Evolutionary conservation across 140 eudicot genomes (phyloP).

Genomic region (Oenanthe javanica): DNA sequence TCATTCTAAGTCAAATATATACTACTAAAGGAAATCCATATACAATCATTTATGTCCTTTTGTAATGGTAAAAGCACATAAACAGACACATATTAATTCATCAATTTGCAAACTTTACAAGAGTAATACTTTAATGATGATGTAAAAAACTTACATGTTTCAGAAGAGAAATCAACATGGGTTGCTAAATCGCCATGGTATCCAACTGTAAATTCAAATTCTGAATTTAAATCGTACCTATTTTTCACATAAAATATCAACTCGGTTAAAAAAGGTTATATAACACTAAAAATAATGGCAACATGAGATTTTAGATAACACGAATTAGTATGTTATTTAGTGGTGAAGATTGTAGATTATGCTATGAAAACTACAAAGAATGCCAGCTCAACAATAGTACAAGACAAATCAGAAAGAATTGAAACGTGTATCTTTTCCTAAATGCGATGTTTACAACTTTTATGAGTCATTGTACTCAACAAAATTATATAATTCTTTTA

Average conservation of each 20-base stretch:
- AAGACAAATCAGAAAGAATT: not conserved
- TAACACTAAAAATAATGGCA: not conserved
- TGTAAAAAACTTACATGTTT: conserved; percentile 51
- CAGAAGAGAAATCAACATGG: conserved; percentile 62
- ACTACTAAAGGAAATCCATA: not conserved
- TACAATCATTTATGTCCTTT: not conserved
- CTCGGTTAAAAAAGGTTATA: not conserved
- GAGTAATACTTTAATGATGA: not conserved
- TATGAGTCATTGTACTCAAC: not conserved
- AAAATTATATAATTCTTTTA: not conserved
- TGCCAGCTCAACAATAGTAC: not conserved
- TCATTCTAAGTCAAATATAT: not conserved
- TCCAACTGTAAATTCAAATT: conserved; percentile 36
- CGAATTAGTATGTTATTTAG: not conserved
- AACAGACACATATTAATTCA: not conserved
- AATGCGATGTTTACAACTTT: not conserved
- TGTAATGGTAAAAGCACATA: not conserved
- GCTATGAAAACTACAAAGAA: not conserved
- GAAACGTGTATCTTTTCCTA: not conserved
- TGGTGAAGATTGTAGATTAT: not conserved
- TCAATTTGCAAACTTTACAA: not conserved
- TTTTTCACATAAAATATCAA: conserved; percentile 10
- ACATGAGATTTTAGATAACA: conserved; percentile 1
- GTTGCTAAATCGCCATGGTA: conserved; percentile 73
- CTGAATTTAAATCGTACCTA: conserved; percentile 75